phyloP scores from a whole-genome alignment of 768 basidiomycete species.

The Trametes sanguinea region DNA sequence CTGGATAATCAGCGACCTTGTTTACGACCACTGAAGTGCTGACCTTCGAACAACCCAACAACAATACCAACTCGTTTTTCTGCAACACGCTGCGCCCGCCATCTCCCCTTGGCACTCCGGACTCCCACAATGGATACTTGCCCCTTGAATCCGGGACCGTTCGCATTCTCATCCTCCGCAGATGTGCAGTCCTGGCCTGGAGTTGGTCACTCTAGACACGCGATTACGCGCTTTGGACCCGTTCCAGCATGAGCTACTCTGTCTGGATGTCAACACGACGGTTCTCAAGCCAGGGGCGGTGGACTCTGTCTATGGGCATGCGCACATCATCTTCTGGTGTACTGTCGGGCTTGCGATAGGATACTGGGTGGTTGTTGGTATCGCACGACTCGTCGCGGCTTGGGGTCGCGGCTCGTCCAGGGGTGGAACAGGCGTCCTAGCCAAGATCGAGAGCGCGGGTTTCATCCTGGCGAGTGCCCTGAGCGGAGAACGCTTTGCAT shows the following conservation, averaged over 20 bases:
- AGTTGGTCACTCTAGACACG: conserved; percentile 82
- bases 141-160: conserved; percentile 75
- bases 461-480: conserved; percentile 91
- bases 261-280: conserved; percentile 76
- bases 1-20: conserved; percentile 62
- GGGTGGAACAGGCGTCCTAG: conserved; percentile 63
- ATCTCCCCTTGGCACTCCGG: conserved; percentile 43
- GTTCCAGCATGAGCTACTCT: conserved; percentile 76
- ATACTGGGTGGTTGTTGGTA: conserved; percentile 82
- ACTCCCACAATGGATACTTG: conserved; percentile 61
- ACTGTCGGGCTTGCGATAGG: conserved; percentile 72
- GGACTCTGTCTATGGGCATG: conserved; percentile 63
- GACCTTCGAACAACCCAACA: conserved; percentile 71
- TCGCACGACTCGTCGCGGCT: conserved; percentile 80
- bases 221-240: conserved; percentile 89
- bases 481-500: conserved; percentile 86
- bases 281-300: conserved; percentile 64
- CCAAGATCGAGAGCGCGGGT: conserved; percentile 77
- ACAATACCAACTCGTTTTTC: conserved; percentile 72
- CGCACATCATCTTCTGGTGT: conserved; percentile 68
- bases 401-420: conserved; percentile 74
- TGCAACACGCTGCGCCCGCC: conserved; percentile 81
- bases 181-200: conserved; percentile 64
- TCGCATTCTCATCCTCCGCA: conserved; percentile 79
- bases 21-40: conserved; percentile 82